Conservation (phyloP, 192 early-diverging fungal genomes). For the Coemansia sp. region DNA sequence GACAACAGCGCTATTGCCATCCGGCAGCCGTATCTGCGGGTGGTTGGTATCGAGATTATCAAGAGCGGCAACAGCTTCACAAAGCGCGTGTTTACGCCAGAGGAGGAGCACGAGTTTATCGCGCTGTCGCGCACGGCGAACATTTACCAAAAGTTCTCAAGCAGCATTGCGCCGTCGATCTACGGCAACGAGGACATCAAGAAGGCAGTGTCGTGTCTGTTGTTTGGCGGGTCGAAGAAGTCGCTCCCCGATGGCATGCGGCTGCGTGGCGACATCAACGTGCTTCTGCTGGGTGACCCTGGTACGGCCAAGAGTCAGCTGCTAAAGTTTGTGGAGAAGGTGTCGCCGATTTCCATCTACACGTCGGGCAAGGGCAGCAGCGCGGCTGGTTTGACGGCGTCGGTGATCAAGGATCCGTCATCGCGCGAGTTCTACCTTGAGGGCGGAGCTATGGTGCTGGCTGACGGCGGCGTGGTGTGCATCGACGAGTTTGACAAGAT, state of each 20-base stretch:
- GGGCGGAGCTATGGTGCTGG: slow-evolving; percentile 99
- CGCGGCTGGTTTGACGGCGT: slow-evolving; percentile 98
- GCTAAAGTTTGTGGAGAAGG: slow-evolving; percentile 98
- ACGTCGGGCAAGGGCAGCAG: slow-evolving; percentile 99
- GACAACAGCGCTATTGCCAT: slow-evolving; percentile 83
- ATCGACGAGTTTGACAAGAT: slow-evolving; percentile 99
- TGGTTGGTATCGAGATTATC: slow-evolving; percentile 89
- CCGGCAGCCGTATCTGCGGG: slow-evolving; percentile 90
- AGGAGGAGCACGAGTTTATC: slow-evolving; percentile 93
- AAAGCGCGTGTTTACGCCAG: slow-evolving; percentile 74
- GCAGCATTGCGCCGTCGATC: slow-evolving; percentile 95
- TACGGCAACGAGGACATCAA: slow-evolving; percentile 98
- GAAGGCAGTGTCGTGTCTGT: slow-evolving; percentile 87
- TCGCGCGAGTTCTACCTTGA: slow-evolving; percentile 96
- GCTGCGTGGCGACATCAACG: slow-evolving; percentile 97
- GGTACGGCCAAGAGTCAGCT: slow-evolving; percentile 99
- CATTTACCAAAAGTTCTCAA: slow-evolving; percentile 89
- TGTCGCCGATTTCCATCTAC: slow-evolving; percentile 97
- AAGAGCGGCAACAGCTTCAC: slow-evolving; percentile 64
- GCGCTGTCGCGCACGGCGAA: slow-evolving; percentile 81
- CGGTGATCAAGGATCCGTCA: slow-evolving; percentile 89
- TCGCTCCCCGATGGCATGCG: slow-evolving; percentile 95
- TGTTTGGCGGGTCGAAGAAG: slow-evolving; percentile 97
- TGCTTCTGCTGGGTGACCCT: slow-evolving; percentile 95
- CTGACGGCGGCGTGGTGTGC: slow-evolving; percentile 98